A percentile compares a stretch with the other conserved stretches of the same genome.
Evolutionary conservation across 345 rosid genomes (phyloP).

Genomic region (Corchorus olitorius): DNA sequence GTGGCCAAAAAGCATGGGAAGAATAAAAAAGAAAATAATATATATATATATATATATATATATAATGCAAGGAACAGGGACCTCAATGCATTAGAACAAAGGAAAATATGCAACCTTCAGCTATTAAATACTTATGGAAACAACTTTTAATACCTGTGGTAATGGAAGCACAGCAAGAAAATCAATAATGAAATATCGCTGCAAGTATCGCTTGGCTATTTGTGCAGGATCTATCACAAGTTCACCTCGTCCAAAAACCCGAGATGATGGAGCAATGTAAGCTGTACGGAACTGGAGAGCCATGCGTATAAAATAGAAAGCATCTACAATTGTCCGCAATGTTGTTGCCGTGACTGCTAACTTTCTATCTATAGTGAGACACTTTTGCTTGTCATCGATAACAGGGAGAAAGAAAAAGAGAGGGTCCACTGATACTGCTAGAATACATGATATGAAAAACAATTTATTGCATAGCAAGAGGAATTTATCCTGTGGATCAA

Average conservation of each 20-base stretch:
- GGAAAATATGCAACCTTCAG: constrained; percentile 13
- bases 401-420: constrained; percentile 93
- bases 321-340: constrained; percentile 75
- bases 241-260: constrained; percentile 97
- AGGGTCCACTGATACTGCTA: constrained; percentile 89
- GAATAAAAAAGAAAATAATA: not conserved
- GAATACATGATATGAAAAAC: constrained; percentile 76
- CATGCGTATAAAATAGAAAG: constrained; percentile 86
- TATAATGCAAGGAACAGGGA: constrained; percentile 19
- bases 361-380: constrained; percentile 74
- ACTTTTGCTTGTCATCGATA: constrained; percentile 42
- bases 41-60: constrained; percentile 3
- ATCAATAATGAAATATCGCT: constrained; percentile 72
- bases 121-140: not conserved
- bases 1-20: not conserved
- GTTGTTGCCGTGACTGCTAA: constrained; percentile 77
- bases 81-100: not conserved
- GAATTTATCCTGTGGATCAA: constrained; percentile 94
- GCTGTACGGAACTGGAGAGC: constrained; percentile 95
- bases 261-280: constrained; percentile 93
- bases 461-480: constrained; percentile 78
- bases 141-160: constrained; percentile 69
- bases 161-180: constrained; percentile 87
- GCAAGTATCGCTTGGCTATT: constrained; percentile 90
- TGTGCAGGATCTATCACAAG: constrained; percentile 86